A percentile compares a stretch with the other conserved stretches of the same genome.
phyloP scores from a whole-genome alignment of 176 grass and related monocot genomes.

The Avena atlantica region DNA sequence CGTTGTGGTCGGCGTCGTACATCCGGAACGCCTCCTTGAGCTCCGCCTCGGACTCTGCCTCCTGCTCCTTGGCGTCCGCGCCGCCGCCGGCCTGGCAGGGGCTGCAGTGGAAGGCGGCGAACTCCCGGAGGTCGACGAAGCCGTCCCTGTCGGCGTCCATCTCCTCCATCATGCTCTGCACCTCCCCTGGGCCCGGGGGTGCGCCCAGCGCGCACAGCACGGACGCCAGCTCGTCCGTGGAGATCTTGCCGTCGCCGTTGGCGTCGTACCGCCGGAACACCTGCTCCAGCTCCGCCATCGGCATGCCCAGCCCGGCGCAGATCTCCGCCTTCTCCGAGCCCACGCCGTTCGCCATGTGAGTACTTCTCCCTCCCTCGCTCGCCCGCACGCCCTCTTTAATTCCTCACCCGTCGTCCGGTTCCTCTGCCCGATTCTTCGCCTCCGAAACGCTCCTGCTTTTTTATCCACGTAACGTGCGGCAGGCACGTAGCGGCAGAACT shows the following conservation, averaged over 20 bases:
- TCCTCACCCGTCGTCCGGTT: not conserved
- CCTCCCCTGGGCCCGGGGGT: conserved; percentile 46
- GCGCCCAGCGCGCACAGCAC: conserved; percentile 54
- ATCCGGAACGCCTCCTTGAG: conserved; percentile 61
- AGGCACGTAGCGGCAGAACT: not conserved
- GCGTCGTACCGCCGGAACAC: conserved; percentile 66
- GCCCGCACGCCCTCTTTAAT: not conserved
- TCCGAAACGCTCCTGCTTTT: conserved; percentile 7
- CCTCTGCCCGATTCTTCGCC: not conserved
- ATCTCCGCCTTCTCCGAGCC: not conserved
- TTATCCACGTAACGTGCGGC: conserved; percentile 34
- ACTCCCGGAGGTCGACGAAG: conserved; percentile 71
- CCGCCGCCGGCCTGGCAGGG: not conserved
- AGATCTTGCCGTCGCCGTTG: conserved; percentile 77
- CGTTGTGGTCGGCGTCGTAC: conserved; percentile 67
- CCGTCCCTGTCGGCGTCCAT: conserved; percentile 73
- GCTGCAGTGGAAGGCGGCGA: conserved; percentile 57
- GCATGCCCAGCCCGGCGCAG: conserved; percentile 29
- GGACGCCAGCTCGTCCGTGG: conserved; percentile 52
- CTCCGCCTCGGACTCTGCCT: conserved; percentile 47
- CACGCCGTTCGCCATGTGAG: not conserved
- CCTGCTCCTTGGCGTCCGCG: not conserved
- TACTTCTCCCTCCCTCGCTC: too few species aligned
- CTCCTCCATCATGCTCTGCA: conserved; percentile 76
- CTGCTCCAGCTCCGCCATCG: conserved; percentile 53